A percentile compares a stretch with the other conserved stretches of the same genome.
Evolutionary conservation across 176 grass and related monocot genomes (phyloP).

Genomic region (Neostapfia colusana): DNA sequence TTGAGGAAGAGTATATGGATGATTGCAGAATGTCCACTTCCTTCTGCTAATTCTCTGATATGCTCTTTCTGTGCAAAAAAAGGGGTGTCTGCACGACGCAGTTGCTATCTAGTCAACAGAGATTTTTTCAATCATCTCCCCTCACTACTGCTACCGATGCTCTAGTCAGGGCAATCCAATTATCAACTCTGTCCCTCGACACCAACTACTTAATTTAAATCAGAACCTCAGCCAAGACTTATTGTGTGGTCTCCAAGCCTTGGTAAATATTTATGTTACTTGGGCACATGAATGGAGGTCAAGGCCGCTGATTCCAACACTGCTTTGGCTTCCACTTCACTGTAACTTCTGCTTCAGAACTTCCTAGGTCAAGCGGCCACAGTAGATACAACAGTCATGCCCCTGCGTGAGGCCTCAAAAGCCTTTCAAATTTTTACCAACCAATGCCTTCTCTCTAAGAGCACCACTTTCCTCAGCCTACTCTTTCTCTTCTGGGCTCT

Average conservation of each 20-base stretch:
- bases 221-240: not conserved
- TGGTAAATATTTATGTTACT: not conserved
- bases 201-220: constrained; percentile 4
- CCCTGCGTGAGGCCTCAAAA: not conserved
- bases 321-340: not conserved
- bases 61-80: not conserved
- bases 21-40: not conserved
- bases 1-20: not conserved
- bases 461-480: not conserved
- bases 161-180: not conserved
- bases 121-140: no score
- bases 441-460: not conserved
- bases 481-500: not conserved
- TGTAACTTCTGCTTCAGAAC: not conserved
- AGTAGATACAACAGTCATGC: not conserved
- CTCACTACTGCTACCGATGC: not conserved
- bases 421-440: not conserved
- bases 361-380: not conserved
- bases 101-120: not conserved
- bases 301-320: not conserved
- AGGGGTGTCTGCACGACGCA: not conserved
- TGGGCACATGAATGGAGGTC: constrained; percentile 1
- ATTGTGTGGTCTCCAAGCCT: not conserved
- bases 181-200: not conserved
- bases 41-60: not conserved